These are phyloP conservation scores for Orobanche coerulescens DNA, from an alignment of 257 asterid species.

Conservation along the genomic window DNA sequence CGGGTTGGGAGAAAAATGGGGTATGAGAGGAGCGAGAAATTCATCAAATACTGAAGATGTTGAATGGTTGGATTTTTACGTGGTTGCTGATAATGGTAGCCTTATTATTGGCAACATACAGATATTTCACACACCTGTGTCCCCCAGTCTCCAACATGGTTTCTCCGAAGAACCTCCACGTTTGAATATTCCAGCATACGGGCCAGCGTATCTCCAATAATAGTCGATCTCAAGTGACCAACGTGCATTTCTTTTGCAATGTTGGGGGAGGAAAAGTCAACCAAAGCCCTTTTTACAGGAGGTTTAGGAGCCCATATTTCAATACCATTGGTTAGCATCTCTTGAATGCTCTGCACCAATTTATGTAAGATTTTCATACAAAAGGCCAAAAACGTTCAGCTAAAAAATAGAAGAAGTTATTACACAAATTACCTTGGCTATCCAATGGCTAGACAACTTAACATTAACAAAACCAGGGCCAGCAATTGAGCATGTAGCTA, in stretches of 20 bases:
- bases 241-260: slow-evolving; percentile 99
- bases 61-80: too few relatives aligned
- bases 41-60: too few relatives aligned
- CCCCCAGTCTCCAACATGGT: slow-evolving; percentile 99
- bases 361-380: slow-evolving; percentile 7
- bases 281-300: slow-evolving; percentile 64
- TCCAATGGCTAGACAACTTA: slow-evolving; percentile 61
- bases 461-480: slow-evolving; percentile 90
- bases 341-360: slow-evolving; percentile 65
- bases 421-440: slow-evolving; percentile 52
- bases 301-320: slow-evolving; percentile 85
- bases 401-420: neutral
- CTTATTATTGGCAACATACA: slow-evolving; percentile 15
- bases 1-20: too few relatives aligned
- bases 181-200: slow-evolving; percentile 89
- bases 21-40: too few relatives aligned
- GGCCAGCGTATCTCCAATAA: slow-evolving; percentile 89
- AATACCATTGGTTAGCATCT: slow-evolving; percentile 72
- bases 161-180: slow-evolving; percentile 81
- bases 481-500: slow-evolving; percentile 62
- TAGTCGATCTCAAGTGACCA: slow-evolving; percentile 92
- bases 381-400: slow-evolving; percentile 1
- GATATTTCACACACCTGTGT: slow-evolving; percentile 54
- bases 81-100: too few relatives aligned
- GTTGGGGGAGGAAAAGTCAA: slow-evolving; percentile 96